Base-by-base conservation (phyloP, 2,329 filamentous ascomycete species). In the Arthrobotrys megalospora region DNA sequence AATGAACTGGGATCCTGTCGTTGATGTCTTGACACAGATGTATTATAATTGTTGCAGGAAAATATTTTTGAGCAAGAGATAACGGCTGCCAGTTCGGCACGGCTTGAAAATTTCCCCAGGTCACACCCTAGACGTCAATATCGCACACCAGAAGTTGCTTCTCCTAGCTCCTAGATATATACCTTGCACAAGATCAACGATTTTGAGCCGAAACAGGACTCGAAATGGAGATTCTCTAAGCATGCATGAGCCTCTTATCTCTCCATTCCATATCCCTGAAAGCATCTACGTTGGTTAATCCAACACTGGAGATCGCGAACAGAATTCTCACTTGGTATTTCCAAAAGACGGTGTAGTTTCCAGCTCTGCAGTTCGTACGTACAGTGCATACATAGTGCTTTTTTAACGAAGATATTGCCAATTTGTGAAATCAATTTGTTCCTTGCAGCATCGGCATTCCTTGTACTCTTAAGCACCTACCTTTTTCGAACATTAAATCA, bases 361-460 rank as follows among this genome's bases (percentile, higher is more conserved):
- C 38, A 14, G 41, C 41, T 16, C 11, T 16, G 16, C 38, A 10
- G 19, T 28, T 12, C 36, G 36, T 5, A 8, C n/a, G n/a, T n/a
- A n/a, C n/a, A n/a, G n/a, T n/a, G 36, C 2, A 8, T 45, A 8
- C 55, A 43, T 6, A 60, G 55, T 60, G 55, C 55, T 60, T 60
- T 60, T 47, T 58, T 38, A 28, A 19, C 38, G 41, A 41, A 28
- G 0, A 28, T 34, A 73, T 47, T 76, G 41, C 58, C 48, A 64
- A 45, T 60, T 65, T 60, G 60, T 66, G 69, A 60, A 66, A 50
- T 66, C 45, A 48, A 66, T 16, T 24, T 14, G 72, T 76, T 43
- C 72, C 72, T 76, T 76, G 65, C 72, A 76, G 72, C 34, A 58
- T 28, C 48, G 45, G 48, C 64, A 76, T 76, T 76, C 72, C 64